Evolutionary conservation across 192 early-diverging fungal genomes (phyloP).

Genomic region (Geranomyces variabilis): DNA sequence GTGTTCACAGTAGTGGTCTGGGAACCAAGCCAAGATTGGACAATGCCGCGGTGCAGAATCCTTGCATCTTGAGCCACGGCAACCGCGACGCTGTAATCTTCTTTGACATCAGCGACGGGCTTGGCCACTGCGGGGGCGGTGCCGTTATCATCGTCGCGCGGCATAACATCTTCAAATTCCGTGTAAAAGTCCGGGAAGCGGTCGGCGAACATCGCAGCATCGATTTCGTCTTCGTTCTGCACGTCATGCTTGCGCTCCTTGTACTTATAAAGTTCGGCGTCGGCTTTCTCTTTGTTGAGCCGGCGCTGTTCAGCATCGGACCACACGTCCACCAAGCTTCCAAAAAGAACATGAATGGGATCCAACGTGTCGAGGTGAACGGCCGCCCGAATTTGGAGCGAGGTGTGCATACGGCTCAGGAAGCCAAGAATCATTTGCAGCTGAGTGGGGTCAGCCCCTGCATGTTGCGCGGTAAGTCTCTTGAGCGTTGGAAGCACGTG

Average conservation of each 20-base stretch:
- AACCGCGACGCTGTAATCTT: background rate
- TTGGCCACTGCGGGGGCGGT: slow-evolving; percentile 32
- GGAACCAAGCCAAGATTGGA: background rate
- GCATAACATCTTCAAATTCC: slow-evolving; percentile 58
- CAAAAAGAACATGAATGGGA: slow-evolving; percentile 56
- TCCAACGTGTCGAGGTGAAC: slow-evolving; percentile 37
- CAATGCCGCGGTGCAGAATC: slow-evolving; percentile 9
- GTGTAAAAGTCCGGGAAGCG: slow-evolving; percentile 82
- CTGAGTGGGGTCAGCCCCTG: background rate
- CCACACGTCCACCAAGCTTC: slow-evolving; percentile 65
- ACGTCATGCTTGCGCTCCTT: slow-evolving; percentile 47
- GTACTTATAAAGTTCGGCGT: slow-evolving; percentile 50
- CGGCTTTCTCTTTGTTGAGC: slow-evolving; percentile 35
- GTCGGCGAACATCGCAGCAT: slow-evolving; percentile 71
- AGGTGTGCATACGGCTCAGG: slow-evolving; percentile 6
- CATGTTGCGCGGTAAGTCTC: background rate
- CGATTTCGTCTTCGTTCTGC: slow-evolving; percentile 60
- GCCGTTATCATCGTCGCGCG: slow-evolving; percentile 51
- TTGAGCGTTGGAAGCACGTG: slow-evolving; percentile 19
- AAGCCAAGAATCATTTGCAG: slow-evolving; percentile 12
- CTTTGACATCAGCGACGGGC: background rate
- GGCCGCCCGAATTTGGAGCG: background rate
- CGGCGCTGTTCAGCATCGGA: slow-evolving; percentile 60
- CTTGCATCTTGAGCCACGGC: slow-evolving; percentile 31
- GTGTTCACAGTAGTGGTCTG: background rate